Base-by-base conservation (phyloP, 306 rosid species). In the Prunus dulcis region DNA sequence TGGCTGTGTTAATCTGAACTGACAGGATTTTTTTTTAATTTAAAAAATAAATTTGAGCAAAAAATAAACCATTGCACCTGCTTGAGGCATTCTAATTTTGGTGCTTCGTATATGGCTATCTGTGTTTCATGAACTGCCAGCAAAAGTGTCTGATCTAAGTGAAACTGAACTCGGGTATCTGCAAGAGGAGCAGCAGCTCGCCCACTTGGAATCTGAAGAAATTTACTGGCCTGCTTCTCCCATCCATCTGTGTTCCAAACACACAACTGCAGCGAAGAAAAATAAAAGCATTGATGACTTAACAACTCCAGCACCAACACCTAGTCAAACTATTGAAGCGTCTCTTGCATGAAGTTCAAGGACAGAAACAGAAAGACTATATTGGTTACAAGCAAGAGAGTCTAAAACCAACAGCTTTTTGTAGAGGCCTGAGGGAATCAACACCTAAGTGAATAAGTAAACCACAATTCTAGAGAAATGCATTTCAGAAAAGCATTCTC, bases 171-270 rank as follows among this genome's bases (percentile, higher is more conserved):
- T 19, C 96, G 86, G 51, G 99, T 96, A 73, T 96, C 98, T 9
- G 90, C 94, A 64, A 83, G 88, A 81, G 97, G 92, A 69, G 92
- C 90, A 17, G 81, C 79, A 30, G 94, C 77, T 61, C 96, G 93
- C 64, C 96, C 96, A 75, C 14, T 81, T 19, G 92, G 97, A 79
- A 91, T 79, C 81, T 86, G 93, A 79, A 96, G 83, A 86, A 84
- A 83, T 66, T 89, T 96, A 77, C 85, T 88, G 45, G 89, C 78
- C 82, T 91, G 97, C 88, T 80, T 91, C 77, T 92, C 99, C 99
- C 99, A 96, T 80, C 91, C 97, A 82, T 96, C 97, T 2, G 93
- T 89, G 89, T 84, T 91, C 99, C 99, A 96, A 80, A 96, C 96
- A 64, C 99, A 93, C 77, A 96, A 78, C 99, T 96, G 93, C 79